Evolutionary conservation across 129 eudicot genomes (phyloP).

Genomic region (Flaveria robusta): DNA sequence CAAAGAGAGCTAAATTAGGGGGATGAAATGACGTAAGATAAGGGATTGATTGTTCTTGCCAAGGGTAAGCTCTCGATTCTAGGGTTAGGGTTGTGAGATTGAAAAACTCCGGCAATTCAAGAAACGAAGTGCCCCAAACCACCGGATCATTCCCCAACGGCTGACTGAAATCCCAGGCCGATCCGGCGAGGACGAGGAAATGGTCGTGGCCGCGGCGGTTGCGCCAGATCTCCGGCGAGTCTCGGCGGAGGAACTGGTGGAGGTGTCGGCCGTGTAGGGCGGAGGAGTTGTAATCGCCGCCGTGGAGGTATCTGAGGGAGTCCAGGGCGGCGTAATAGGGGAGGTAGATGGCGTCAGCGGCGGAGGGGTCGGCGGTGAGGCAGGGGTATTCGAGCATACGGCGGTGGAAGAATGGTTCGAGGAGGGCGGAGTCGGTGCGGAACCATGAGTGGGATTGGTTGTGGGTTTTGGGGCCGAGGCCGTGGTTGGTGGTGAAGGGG

Average conservation of each 20-base stretch:
- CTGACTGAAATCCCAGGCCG: slow-evolving; percentile 81
- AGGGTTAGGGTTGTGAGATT: slow-evolving; percentile 61
- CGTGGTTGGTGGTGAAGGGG: slow-evolving; percentile 68
- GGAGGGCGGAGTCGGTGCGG: slow-evolving; percentile 70
- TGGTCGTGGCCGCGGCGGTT: slow-evolving; percentile 66
- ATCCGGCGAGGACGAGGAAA: slow-evolving; percentile 65
- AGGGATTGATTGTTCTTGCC: slow-evolving; percentile 79
- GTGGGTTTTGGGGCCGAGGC: slow-evolving; percentile 87
- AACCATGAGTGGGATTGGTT: slow-evolving; percentile 81
- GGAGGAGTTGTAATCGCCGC: slow-evolving; percentile 57
- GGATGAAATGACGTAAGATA: slow-evolving; percentile 93
- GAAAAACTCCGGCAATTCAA: slow-evolving; percentile 63
- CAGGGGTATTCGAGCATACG: slow-evolving; percentile 93
- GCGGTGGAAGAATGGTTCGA: slow-evolving; percentile 88
- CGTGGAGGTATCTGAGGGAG: slow-evolving; percentile 57
- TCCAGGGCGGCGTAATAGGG: slow-evolving; percentile 80
- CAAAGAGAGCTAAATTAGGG: slow-evolving; percentile 54
- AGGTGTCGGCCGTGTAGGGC: slow-evolving; percentile 59
- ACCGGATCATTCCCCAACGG: slow-evolving; percentile 53
- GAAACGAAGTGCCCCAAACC: slow-evolving; percentile 73
- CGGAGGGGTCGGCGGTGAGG: slow-evolving; percentile 60
- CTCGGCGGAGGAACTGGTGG: slow-evolving; percentile 30
- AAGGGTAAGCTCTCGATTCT: slow-evolving; percentile 74
- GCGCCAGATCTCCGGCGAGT: slow-evolving; percentile 62
- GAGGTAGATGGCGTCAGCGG: slow-evolving; percentile 67